Conservation (phyloP, 305 asterid species). For the Solanum hybrid region DNA sequence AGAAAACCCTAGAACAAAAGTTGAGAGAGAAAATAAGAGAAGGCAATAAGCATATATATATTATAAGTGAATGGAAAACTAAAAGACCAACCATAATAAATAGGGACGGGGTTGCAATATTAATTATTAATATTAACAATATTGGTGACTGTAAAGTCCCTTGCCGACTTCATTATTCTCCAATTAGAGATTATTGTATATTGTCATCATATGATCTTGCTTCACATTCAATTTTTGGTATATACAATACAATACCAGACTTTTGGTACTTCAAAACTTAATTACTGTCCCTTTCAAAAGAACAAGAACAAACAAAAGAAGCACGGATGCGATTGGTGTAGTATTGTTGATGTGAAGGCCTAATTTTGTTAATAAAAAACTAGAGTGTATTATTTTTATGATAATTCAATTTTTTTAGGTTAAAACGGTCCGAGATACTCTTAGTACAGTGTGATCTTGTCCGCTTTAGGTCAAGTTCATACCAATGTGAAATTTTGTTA, state of each 20-base stretch:
- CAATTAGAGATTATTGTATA: background rate
- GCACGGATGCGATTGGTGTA: background rate
- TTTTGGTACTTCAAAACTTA: background rate
- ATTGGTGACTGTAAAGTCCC: background rate
- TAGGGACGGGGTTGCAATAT: background rate
- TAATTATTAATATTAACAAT: background rate
- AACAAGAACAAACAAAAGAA: background rate
- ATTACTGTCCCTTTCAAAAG: background rate
- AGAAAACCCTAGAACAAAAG: constrained; percentile 4
- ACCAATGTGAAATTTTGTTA: too few relatives aligned
- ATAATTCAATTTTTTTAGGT: background rate
- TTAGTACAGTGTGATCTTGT: background rate
- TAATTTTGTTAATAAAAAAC: background rate
- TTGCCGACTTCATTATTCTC: background rate
- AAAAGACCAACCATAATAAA: background rate
- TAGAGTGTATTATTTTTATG: background rate
- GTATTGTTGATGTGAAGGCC: background rate
- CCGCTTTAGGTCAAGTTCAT: background rate
- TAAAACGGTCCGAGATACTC: background rate
- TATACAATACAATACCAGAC: background rate
- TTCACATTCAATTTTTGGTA: background rate
- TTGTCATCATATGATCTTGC: background rate
- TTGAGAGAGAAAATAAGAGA: background rate
- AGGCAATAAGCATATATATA: background rate
- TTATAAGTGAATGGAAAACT: background rate